Evolutionary conservation across 108 stramenopile genomes (phyloP).

Genomic region (Mayamaea pseudoterrestris): DNA sequence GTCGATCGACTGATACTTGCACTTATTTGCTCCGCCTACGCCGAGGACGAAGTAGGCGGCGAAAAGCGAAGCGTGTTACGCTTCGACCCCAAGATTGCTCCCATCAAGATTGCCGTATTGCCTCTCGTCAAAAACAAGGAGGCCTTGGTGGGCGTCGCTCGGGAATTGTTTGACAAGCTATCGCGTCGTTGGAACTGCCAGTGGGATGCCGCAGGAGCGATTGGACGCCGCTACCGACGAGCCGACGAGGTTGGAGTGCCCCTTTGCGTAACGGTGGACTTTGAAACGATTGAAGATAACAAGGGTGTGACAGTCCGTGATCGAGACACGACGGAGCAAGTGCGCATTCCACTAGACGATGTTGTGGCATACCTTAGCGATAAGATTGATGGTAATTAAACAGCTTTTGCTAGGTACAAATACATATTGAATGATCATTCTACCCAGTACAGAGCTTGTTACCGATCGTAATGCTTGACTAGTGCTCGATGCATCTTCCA

Average conservation of each 20-base stretch:
- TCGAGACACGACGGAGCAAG: constrained; percentile 91
- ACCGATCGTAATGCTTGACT: no score
- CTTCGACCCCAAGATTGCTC: constrained; percentile 87
- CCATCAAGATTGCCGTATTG: constrained; percentile 89
- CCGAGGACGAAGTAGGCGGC: constrained; percentile 83
- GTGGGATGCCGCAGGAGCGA: constrained; percentile 85
- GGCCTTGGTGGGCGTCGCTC: constrained; percentile 61
- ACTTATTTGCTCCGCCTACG: constrained; percentile 85
- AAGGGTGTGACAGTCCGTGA: constrained; percentile 89
- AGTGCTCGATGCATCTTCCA: no score
- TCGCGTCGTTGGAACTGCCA: constrained; percentile 65
- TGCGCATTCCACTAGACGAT: constrained; percentile 80
- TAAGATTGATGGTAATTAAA: constrained; percentile 69
- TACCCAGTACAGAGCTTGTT: no score
- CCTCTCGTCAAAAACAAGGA: constrained; percentile 95
- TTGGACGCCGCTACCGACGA: constrained; percentile 88
- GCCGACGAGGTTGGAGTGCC: constrained; percentile 94
- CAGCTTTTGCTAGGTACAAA: no score
- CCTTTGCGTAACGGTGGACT: constrained; percentile 95
- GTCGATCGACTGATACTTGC: constrained; percentile 90
- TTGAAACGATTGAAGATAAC: constrained; percentile 89
- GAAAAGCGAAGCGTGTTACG: constrained; percentile 85
- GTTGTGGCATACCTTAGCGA: constrained; percentile 73
- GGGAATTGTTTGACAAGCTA: constrained; percentile 62
- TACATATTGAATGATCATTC: no score